Evolutionary conservation across 1,284 basidiomycete species (phyloP).

Genomic region (Apiotrichum laibachii): DNA sequence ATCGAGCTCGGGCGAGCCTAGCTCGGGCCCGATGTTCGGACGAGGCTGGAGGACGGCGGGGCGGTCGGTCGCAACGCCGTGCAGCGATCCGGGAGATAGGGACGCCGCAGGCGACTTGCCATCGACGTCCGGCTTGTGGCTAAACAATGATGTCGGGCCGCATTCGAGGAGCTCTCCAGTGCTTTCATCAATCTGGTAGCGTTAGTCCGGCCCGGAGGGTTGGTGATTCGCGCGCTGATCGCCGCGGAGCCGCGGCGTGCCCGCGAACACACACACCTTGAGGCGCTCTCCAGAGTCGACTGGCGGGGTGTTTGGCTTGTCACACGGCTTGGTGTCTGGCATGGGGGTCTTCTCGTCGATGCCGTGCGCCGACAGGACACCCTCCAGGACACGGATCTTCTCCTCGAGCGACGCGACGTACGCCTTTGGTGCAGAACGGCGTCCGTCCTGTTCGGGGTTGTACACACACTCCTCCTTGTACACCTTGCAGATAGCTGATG

Average conservation of each 20-base stretch:
- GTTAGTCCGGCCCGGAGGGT: too few relatives aligned
- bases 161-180: constrained; percentile 22
- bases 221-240: too few relatives aligned
- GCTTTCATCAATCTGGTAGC: constrained; percentile 18
- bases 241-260: background rate
- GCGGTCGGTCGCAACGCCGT: constrained; percentile 2
- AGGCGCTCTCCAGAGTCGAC: constrained; percentile 11
- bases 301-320: constrained; percentile 1
- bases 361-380: constrained; percentile 13
- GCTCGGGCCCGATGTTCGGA: constrained; percentile 1
- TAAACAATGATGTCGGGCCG: constrained; percentile 23
- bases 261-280: constrained; percentile 9
- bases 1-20: constrained; percentile 20
- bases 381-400: constrained; percentile 20
- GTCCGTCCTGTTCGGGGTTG: constrained; percentile 23
- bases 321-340: constrained; percentile 1
- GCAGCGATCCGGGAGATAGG: background rate
- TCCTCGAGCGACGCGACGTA: constrained; percentile 24
- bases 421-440: constrained; percentile 21
- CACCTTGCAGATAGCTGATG: constrained; percentile 23
- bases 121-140: constrained; percentile 9
- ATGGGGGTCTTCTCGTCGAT: constrained; percentile 7
- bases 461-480: constrained; percentile 27
- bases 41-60: constrained; percentile 10
- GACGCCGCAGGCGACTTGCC: constrained; percentile 2